Evolutionary conservation across 2,329 filamentous ascomycete genomes (phyloP).

Genomic region (Arachnopeziza araneosa): DNA sequence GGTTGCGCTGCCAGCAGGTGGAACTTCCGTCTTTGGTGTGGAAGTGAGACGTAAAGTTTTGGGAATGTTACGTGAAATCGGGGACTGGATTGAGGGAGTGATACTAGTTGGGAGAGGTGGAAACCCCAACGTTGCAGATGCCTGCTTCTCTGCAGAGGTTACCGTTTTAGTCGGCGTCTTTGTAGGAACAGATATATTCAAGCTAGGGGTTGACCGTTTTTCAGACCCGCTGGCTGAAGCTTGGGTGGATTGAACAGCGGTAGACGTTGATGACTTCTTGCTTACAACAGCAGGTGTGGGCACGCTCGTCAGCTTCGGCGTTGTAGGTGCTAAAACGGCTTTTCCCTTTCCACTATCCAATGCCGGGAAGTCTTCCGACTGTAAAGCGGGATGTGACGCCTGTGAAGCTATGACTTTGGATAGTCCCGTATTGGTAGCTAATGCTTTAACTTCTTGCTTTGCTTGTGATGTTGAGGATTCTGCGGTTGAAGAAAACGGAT

Average conservation of each 20-base stretch:
- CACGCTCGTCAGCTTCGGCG: constrained; percentile 8
- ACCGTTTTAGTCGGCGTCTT: constrained; percentile 28
- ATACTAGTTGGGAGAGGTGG: constrained; percentile 45
- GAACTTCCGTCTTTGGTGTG: constrained; percentile 56
- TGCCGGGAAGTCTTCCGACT: constrained; percentile 60
- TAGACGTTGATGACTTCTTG: constrained; percentile 4
- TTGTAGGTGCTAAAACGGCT: constrained; percentile 6
- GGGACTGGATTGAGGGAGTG: constrained; percentile 47
- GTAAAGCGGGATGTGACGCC: constrained; percentile 35
- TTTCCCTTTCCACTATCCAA: constrained; percentile 38
- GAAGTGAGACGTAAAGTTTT: constrained; percentile 67
- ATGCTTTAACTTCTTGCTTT: constrained; percentile 41
- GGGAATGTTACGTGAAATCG: constrained; percentile 45
- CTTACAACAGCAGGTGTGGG: constrained; percentile 5
- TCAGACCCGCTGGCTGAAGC: constrained; percentile 16
- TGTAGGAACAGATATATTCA: constrained; percentile 47
- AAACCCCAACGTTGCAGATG: constrained; percentile 36
- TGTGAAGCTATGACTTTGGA: constrained; percentile 39
- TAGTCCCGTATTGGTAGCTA: constrained; percentile 41
- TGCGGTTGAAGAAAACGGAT: constrained; percentile 13
- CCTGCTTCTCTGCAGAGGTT: constrained; percentile 13
- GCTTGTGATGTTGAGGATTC: constrained; percentile 26
- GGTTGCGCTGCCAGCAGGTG: constrained; percentile 32
- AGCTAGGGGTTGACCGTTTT: constrained; percentile 26
- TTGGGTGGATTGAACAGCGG: constrained; percentile 4